Conservation (phyloP, 225 moss, liverwort and hornwort species). For the Pleurozium schreberi region DNA sequence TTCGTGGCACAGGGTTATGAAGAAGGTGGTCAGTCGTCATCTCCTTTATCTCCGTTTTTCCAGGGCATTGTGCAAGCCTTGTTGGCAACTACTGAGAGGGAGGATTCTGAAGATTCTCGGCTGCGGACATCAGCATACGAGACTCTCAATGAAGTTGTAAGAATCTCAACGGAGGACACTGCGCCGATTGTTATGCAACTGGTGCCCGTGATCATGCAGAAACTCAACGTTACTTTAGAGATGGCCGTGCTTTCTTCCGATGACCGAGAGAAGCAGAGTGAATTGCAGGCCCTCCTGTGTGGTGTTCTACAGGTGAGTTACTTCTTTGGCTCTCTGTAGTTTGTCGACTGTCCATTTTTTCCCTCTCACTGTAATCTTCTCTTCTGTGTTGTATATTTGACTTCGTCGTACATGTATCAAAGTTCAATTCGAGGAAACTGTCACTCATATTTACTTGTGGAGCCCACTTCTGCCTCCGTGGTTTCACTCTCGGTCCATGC, state of each 20-base stretch:
- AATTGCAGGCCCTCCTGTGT: conserved; percentile 46
- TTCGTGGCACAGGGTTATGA: conserved; percentile 53
- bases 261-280: conserved; percentile 53
- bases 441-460: not conserved
- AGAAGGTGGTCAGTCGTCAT: conserved; percentile 36
- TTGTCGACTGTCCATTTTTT: not conserved
- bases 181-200: conserved; percentile 47
- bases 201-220: conserved; percentile 46
- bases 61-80: conserved; percentile 44
- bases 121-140: conserved; percentile 47
- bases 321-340: not conserved
- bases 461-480: not conserved
- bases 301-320: conserved; percentile 42
- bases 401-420: not conserved
- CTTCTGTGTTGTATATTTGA: not conserved
- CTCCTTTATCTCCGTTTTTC: conserved; percentile 47
- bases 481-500: not conserved
- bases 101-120: conserved; percentile 43
- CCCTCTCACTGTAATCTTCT: not conserved
- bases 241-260: conserved; percentile 54
- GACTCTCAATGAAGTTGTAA: conserved; percentile 48
- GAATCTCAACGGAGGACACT: conserved; percentile 50
- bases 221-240: conserved; percentile 38
- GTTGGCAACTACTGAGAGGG: conserved; percentile 41
- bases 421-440: not conserved